Evolutionary conservation across 345 rosid species (phyloP).

Genomic region (Isatis tinctoria): DNA sequence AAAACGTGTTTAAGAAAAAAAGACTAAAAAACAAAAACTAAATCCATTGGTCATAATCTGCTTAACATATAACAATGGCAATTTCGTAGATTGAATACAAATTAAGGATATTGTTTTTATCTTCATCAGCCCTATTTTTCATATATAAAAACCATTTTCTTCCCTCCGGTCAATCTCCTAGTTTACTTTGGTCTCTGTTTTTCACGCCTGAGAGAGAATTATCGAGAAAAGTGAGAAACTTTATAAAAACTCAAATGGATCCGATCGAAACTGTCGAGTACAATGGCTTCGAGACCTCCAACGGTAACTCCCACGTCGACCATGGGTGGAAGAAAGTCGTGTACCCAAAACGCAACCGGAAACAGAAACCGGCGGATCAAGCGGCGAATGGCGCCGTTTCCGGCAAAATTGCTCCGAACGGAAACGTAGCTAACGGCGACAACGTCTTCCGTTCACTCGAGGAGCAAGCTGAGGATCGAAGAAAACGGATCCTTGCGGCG

Average conservation of each 20-base stretch:
- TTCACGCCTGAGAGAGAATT: conserved; percentile 22
- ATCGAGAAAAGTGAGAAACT: neutral
- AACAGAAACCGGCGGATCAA: conserved; percentile 42
- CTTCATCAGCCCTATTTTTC: neutral
- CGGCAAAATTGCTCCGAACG: conserved; percentile 11
- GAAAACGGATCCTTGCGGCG: conserved; percentile 40
- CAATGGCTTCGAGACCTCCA: conserved; percentile 34
- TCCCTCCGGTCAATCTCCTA: conserved; percentile 28
- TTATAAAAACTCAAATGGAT: conserved; percentile 15
- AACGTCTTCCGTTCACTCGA: conserved; percentile 49
- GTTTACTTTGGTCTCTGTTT: conserved; percentile 23
- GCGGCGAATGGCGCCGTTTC: conserved; percentile 27
- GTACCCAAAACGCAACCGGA: conserved; percentile 57
- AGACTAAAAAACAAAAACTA: neutral
- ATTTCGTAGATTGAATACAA: neutral
- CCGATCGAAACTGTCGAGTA: conserved; percentile 34
- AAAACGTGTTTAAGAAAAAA: neutral
- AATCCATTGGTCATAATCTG: conserved; percentile 22
- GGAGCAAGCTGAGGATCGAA: conserved; percentile 52
- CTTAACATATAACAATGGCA: conserved; percentile 10
- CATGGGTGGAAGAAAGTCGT: conserved; percentile 78
- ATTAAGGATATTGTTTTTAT: neutral
- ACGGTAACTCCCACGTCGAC: conserved; percentile 36
- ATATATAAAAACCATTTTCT: neutral
- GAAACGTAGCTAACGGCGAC: conserved; percentile 27